A percentile compares a stretch with the other conserved stretches of the same genome.
Conservation (phyloP, 768 basidiomycete genomes). For the Pisolithus tinctorius region DNA sequence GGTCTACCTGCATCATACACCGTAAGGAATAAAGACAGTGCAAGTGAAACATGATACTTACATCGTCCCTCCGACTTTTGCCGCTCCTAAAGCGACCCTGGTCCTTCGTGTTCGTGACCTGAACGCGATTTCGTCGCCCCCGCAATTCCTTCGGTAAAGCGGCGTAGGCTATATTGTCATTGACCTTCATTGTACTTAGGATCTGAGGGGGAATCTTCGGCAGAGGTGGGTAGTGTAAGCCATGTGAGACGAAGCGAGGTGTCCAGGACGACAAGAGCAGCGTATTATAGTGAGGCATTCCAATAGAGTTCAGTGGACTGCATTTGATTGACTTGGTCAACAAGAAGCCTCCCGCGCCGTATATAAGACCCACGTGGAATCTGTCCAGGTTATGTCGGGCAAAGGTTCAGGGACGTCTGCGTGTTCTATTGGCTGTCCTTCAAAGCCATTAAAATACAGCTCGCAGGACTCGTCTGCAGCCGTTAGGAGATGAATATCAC, state of each 20-base stretch:
- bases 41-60: slow-evolving; percentile 19
- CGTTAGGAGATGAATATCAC: slow-evolving; percentile 74
- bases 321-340: not conserved
- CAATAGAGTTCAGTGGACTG: slow-evolving; percentile 79
- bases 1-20: slow-evolving; percentile 35
- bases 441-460: slow-evolving; percentile 81
- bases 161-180: slow-evolving; percentile 89
- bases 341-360: not conserved
- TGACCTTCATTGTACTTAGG: slow-evolving; percentile 69
- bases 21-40: not conserved
- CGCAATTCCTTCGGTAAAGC: slow-evolving; percentile 78
- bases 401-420: slow-evolving; percentile 64
- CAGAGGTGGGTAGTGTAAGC: slow-evolving; percentile 55
- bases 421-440: slow-evolving; percentile 82
- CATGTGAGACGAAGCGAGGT: slow-evolving; percentile 46
- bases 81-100: slow-evolving; percentile 85
- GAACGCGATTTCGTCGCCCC: slow-evolving; percentile 74
- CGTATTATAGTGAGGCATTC: slow-evolving; percentile 76
- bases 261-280: slow-evolving; percentile 65
- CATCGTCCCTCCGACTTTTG: slow-evolving; percentile 45
- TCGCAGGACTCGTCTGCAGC: slow-evolving; percentile 56
- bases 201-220: slow-evolving; percentile 76
- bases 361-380: slow-evolving; percentile 56
- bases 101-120: slow-evolving; percentile 40
- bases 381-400: slow-evolving; percentile 74